Percentiles rank a stretch among this genome's conserved stretches.
phyloP scores from a whole-genome alignment of 805 yeast genomes.

The Citeromyces matritensis region DNA sequence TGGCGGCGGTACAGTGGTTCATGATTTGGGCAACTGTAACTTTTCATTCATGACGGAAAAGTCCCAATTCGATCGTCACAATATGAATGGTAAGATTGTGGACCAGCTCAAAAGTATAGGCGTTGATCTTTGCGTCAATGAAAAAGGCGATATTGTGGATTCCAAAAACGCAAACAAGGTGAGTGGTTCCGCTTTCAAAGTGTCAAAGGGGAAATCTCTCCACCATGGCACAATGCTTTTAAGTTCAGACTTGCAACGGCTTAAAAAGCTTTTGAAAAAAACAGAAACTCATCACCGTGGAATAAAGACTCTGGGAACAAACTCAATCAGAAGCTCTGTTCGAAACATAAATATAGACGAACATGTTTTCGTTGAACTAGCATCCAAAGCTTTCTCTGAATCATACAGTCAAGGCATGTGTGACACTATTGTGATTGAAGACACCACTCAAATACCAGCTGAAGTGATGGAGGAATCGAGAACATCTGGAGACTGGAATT shows the following conservation, averaged over 20 bases:
- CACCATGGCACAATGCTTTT: conserved; percentile 96
- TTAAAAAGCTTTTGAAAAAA: conserved; percentile 40
- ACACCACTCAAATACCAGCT: conserved; percentile 13
- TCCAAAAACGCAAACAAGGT: conserved; percentile 34
- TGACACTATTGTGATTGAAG: conserved; percentile 11
- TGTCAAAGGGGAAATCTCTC: conserved; percentile 67
- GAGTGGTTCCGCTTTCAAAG: conserved; percentile 87
- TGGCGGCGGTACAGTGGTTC: conserved; percentile 97
- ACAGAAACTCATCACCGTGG: conserved; percentile 5
- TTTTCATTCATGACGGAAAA: conserved; percentile 66
- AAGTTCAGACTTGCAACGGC: conserved; percentile 40
- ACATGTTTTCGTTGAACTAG: conserved; percentile 29
- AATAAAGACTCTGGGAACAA: conserved; percentile 26
- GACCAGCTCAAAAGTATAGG: conserved; percentile 13
- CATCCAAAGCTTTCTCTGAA: conserved; percentile 21
- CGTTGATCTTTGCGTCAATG: conserved; percentile 34
- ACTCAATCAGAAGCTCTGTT: conserved; percentile 74
- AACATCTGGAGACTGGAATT: conserved; percentile 43
- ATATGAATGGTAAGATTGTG: conserved; percentile 34
- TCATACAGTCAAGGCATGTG: conserved; percentile 12
- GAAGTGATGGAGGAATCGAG: conserved; percentile 24
- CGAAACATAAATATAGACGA: conserved; percentile 37
- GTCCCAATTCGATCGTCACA: conserved; percentile 39
- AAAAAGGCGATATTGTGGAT: conserved; percentile 68
- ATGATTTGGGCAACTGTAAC: conserved; percentile 80